A percentile compares a stretch with the other conserved stretches of the same genome.
Evolutionary conservation across 805 yeast genomes (phyloP).

Genomic region (Torulaspora franciscae): DNA sequence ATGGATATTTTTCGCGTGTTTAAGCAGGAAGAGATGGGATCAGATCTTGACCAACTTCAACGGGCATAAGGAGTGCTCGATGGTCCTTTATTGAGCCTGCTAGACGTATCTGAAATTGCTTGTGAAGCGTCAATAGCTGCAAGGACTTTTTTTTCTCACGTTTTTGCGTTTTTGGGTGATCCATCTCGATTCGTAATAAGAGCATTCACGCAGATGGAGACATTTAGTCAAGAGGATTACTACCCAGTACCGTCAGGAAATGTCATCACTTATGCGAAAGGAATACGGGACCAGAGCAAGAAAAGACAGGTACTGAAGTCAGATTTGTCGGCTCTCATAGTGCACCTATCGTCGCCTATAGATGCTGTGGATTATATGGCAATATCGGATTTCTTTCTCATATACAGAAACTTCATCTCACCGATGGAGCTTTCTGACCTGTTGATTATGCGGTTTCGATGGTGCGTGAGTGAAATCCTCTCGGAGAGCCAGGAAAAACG

Average conservation of each 20-base stretch:
- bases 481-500: constrained; percentile 19
- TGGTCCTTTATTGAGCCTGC: neutral
- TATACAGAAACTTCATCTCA: constrained; percentile 67
- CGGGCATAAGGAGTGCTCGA: neutral
- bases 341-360: constrained; percentile 63
- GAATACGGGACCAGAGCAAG: constrained; percentile 8
- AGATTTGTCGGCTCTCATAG: constrained; percentile 41
- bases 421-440: constrained; percentile 55
- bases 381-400: constrained; percentile 79
- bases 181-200: neutral
- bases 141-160: neutral
- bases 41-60: neutral
- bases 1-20: neutral
- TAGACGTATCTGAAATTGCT: neutral
- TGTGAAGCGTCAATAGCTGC: neutral
- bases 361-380: constrained; percentile 68
- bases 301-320: constrained; percentile 22
- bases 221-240: constrained; percentile 26
- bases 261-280: constrained; percentile 23
- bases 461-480: constrained; percentile 52
- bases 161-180: neutral
- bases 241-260: constrained; percentile 30
- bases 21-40: neutral
- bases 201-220: constrained; percentile 16
- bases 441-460: constrained; percentile 58